Evolutionary conservation across 495 filamentous ascomycete species (phyloP).

Genomic region (Chaetomium fimeti): DNA sequence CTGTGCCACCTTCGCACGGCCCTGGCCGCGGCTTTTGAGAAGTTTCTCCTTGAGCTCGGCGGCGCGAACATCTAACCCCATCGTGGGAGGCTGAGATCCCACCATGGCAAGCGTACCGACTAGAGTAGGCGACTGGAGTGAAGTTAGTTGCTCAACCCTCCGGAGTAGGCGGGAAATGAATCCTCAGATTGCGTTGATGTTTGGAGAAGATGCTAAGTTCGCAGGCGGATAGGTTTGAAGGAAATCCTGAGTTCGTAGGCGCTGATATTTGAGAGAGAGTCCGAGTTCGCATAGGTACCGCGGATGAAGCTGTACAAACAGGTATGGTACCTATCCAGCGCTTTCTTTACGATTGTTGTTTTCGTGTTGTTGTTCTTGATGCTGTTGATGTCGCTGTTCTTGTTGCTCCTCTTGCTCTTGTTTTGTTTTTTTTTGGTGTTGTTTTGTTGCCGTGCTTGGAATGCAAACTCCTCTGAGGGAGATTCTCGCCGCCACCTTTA

Average conservation of each 20-base stretch:
- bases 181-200: neutral
- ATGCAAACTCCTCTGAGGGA: too few relatives aligned
- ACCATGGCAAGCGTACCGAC: constrained; percentile 1
- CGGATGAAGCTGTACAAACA: neutral
- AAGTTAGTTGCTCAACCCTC: neutral
- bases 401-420: too few relatives aligned
- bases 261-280: neutral
- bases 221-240: too few relatives aligned
- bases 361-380: neutral
- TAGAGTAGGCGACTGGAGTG: neutral
- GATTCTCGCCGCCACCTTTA: too few relatives aligned
- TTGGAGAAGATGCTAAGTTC: neutral
- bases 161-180: too few relatives aligned
- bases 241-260: neutral
- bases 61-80: constrained; percentile 27
- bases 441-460: too few relatives aligned
- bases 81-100: neutral
- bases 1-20: constrained; percentile 1
- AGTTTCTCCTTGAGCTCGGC: constrained; percentile 34
- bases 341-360: too few relatives aligned
- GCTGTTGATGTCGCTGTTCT: neutral
- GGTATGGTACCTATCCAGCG: too few relatives aligned
- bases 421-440: too few relatives aligned
- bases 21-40: constrained; percentile 17
- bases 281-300: neutral